Evolutionary conservation across 2,329 filamentous ascomycete genomes (phyloP), one percentile per base, ranked within the genome.

Genomic region (Neofusicoccum ribis): DNA sequence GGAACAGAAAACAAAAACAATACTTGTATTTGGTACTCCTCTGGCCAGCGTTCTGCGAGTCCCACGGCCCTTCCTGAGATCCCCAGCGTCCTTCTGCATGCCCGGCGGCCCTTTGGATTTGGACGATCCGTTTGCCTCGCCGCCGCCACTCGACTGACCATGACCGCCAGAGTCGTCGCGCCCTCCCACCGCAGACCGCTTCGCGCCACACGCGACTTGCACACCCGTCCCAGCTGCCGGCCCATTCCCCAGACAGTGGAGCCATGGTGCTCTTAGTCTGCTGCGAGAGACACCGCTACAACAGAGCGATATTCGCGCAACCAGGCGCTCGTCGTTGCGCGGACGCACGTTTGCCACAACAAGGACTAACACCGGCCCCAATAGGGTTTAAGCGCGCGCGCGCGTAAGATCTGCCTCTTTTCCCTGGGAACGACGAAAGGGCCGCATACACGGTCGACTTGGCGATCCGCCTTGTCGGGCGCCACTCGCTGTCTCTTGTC

Each of bases 1-100:
- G 56, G 56, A 60, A 46, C 27, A 17, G 43, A 60, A 34, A 52
- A 54, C n/a, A 60, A 60, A 47, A 60, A 60, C 56, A 47, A 60
- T 47, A 60, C 43, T 27, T 60, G 56, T 60, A 60, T 60, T 60
- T 60, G 56, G 56, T 60, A 60, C 23, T 43, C 43, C 39, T 20
- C 52, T 27, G 52, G 52, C 52, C 37, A 56, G 1, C 37, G 37
- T 43, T n/a, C 31, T 54, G 51, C 49, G 4, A 20, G 20, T 20
- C 20, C 20, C 20, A 20, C 20, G 17, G 17, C 17, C 17, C 17
- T 17, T 17, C 17, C 17, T 17, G 17, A 17, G 17, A 17, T 17
- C 20, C 20, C 2, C 20, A 20, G 20, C 36, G 36, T 1, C 3
- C 36, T 37, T 7, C 36, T 37, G 36, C 36, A 37, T 8, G 7